phyloP scores from a whole-genome alignment of 805 yeast species.

The Ascoidea asiatica region DNA sequence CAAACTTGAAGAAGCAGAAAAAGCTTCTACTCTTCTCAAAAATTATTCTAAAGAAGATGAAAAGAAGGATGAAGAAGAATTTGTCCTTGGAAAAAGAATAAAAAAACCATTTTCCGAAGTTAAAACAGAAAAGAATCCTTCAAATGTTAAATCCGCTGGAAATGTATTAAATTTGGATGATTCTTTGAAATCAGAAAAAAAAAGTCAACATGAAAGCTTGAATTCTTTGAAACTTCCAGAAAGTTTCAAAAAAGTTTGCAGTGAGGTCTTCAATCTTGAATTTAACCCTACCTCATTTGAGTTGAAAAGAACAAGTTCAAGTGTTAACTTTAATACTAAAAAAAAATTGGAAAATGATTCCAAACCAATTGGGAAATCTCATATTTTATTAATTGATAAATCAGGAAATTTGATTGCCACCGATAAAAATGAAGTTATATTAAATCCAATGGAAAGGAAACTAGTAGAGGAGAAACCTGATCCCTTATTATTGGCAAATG shows the following conservation, averaged over 20 bases:
- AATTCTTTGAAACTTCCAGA: constrained; percentile 12
- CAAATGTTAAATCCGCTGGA: constrained; percentile 13
- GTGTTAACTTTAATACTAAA: neutral
- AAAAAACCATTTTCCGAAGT: too few species aligned
- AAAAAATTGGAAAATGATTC: neutral
- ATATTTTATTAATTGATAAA: neutral
- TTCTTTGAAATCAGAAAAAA: constrained; percentile 12
- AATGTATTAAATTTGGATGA: constrained; percentile 16
- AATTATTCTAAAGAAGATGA: constrained; percentile 13
- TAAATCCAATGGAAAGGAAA: constrained; percentile 34
- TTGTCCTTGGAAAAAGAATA: neutral
- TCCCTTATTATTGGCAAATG: constrained; percentile 32
- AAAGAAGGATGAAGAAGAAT: neutral
- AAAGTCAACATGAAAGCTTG: too few species aligned
- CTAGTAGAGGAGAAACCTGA: constrained; percentile 53
- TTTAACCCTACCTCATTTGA: constrained; percentile 7
- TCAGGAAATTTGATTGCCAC: too few species aligned
- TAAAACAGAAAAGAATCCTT: constrained; percentile 6
- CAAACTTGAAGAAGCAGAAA: neutral
- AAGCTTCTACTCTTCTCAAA: neutral
- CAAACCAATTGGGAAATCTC: neutral
- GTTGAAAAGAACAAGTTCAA: neutral
- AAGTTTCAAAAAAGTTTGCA: constrained; percentile 14
- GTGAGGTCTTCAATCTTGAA: constrained; percentile 12
- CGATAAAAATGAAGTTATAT: neutral